Evolutionary conservation across 768 basidiomycete genomes (phyloP), one percentile per base, ranked within the genome.

Genomic region (Naganishia vaughanmartiniae): DNA sequence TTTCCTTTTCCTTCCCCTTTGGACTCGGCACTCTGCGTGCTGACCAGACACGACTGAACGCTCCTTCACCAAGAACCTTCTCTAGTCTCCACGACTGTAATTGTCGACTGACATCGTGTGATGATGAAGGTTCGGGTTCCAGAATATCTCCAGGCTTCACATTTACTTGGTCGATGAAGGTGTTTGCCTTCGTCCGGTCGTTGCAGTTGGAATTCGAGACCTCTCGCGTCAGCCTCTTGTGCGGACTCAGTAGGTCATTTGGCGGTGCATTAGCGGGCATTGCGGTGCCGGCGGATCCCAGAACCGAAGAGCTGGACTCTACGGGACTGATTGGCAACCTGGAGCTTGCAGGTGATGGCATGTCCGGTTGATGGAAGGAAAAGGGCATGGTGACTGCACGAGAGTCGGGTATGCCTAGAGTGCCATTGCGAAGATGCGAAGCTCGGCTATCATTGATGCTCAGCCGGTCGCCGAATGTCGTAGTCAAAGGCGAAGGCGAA

Each of bases 31-130:
- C 55, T 24, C 66, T 15, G 33, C 60, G 53, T 0, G 76, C 80
- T 4, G 73, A 74, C 80, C 80, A 81, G 0, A 81, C 80, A 3
- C 74, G 69, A 33, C 78, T 79, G 58, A 81, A 81, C 1, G 80
- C 80, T 15, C 80, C 80, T 73, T 81, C 78, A 2, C 80, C 80
- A 15, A 81, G 65, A 17, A 76, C 71, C n/a, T 69, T 70, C 12
- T 72, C 73, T 17, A 81, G 42, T 42, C 39, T 73, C 79, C 78
- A 78, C 24, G 54, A 57, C 31, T 65, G 70, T 36, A 26, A 55
- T 10, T 12, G 19, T 53, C 56, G 42, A 51, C 36, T 30, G 24
- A 26, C 45, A 36, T 42, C 54, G 45, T 19, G 9, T 17, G 60
- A 10, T 4, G 26, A 19, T 14, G 46, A 15, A 33, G 21, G 1